phyloP scores from a whole-genome alignment of 208 protist genomes.

The Leishmania major region DNA sequence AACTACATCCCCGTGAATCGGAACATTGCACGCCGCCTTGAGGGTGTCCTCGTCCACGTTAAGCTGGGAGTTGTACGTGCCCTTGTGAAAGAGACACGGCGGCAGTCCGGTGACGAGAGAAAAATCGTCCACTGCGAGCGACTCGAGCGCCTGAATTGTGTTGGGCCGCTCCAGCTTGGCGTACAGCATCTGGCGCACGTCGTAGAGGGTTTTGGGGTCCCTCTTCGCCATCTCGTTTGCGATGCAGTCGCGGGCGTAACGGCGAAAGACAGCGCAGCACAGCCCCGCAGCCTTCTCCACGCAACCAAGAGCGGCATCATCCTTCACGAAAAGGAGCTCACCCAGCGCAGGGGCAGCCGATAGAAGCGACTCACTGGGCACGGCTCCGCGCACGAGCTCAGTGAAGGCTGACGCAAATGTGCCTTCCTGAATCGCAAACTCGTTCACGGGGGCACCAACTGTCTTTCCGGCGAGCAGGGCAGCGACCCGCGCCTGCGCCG shows the following conservation, averaged over 20 bases:
- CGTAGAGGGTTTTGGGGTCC: slow-evolving; percentile 56
- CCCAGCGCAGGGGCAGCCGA: slow-evolving; percentile 73
- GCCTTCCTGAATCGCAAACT: slow-evolving; percentile 80
- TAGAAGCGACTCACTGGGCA: slow-evolving; percentile 35
- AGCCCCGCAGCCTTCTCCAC: slow-evolving; percentile 79
- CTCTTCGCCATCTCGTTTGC: slow-evolving; percentile 53
- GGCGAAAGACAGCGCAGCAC: slow-evolving; percentile 80
- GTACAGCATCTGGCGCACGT: slow-evolving; percentile 71
- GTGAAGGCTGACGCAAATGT: slow-evolving; percentile 55
- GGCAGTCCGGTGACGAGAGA: slow-evolving; percentile 66
- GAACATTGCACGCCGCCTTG: slow-evolving; percentile 37
- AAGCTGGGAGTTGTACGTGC: slow-evolving; percentile 66
- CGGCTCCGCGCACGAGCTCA: slow-evolving; percentile 24
- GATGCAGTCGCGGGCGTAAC: slow-evolving; percentile 63
- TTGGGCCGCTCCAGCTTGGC: slow-evolving; percentile 71
- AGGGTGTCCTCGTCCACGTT: slow-evolving; percentile 50
- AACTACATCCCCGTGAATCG: slow-evolving; percentile 69
- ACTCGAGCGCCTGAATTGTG: slow-evolving; percentile 72
- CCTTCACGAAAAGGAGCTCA: slow-evolving; percentile 85
- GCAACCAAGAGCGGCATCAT: slow-evolving; percentile 59
- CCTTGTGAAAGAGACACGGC: slow-evolving; percentile 75
- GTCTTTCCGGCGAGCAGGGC: slow-evolving; percentile 35
- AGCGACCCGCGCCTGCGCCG: slow-evolving; percentile 13
- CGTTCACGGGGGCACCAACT: slow-evolving; percentile 66
- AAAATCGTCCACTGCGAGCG: slow-evolving; percentile 66